phyloP scores from a whole-genome alignment of 495 filamentous ascomycete species.

The Umbilicaria muhlenbergii region DNA sequence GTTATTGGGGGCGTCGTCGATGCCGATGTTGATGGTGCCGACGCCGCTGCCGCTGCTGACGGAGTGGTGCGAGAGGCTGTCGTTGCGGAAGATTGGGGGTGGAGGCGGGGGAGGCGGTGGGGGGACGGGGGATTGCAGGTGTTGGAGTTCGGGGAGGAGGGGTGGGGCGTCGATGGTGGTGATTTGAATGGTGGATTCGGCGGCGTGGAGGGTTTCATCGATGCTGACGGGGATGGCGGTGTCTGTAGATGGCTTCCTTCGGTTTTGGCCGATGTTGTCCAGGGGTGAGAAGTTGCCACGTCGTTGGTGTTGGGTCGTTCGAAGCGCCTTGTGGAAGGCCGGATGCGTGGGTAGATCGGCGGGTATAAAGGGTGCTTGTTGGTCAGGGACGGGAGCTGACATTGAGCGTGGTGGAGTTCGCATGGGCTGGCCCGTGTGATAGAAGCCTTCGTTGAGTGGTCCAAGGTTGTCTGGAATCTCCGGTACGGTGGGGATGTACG shows the following conservation, averaged over 20 bases:
- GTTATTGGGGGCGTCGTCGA: constrained; percentile 40
- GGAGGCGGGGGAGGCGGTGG: constrained; percentile 48
- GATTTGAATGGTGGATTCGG: constrained; percentile 11
- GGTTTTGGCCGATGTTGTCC: constrained; percentile 23
- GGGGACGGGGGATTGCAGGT: constrained; percentile 58
- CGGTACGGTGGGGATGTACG: constrained; percentile 47
- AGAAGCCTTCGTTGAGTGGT: constrained; percentile 45
- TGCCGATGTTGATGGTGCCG: constrained; percentile 59
- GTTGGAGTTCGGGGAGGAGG: constrained; percentile 70
- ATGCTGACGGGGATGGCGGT: constrained; percentile 36
- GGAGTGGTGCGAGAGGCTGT: constrained; percentile 23
- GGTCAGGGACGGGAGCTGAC: constrained; percentile 56
- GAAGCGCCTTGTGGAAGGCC: constrained; percentile 37
- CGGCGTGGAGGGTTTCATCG: constrained; percentile 45
- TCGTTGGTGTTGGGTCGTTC: constrained; percentile 22
- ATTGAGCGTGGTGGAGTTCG: constrained; percentile 46
- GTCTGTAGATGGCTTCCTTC: constrained; percentile 23
- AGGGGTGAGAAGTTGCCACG: constrained; percentile 11
- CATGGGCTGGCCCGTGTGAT: constrained; percentile 39
- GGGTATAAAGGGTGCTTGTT: constrained; percentile 25
- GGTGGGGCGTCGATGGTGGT: constrained; percentile 34
- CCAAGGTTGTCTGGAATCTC: constrained; percentile 40
- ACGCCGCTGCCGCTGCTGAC: constrained; percentile 19
- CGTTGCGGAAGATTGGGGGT: constrained; percentile 13
- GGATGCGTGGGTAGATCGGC: constrained; percentile 38